phyloP scores from a whole-genome alignment of 2,329 filamentous ascomycete genomes.

The Westerdykella ornata region DNA sequence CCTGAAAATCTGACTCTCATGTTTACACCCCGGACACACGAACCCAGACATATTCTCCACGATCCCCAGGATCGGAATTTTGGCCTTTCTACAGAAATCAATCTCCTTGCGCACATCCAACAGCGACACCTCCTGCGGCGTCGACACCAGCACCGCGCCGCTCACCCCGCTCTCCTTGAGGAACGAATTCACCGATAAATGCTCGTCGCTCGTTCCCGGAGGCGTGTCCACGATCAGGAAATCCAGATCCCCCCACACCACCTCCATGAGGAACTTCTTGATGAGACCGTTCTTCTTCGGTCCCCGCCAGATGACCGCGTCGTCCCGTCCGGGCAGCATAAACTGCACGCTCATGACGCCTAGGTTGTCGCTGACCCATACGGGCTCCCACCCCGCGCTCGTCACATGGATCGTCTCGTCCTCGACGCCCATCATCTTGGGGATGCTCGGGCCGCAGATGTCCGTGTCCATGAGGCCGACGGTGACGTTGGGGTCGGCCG shows the following conservation, averaged over 20 bases:
- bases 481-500: conserved; percentile 66
- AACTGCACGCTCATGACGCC: conserved; percentile 98
- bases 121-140: conserved; percentile 86
- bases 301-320: conserved; percentile 94
- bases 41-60: conserved; percentile 99
- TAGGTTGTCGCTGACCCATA: conserved; percentile 91
- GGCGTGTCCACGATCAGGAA: conserved; percentile 92
- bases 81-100: conserved; percentile 93
- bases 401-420: conserved; percentile 88
- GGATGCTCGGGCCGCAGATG: conserved; percentile 91
- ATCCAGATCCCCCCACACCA: conserved; percentile 94
- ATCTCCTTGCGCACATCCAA: conserved; percentile 96
- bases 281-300: conserved; percentile 98
- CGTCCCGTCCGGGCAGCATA: conserved; percentile 88
- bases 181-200: conserved; percentile 86
- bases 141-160: conserved; percentile 87
- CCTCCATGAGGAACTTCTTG: conserved; percentile 96
- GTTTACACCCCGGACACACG: conserved; percentile 85
- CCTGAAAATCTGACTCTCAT: conserved; percentile 75
- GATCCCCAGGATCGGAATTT: conserved; percentile 77
- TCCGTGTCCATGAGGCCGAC: conserved; percentile 98
- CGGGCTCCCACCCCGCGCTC: conserved; percentile 83
- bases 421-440: conserved; percentile 98
- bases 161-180: conserved; percentile 88
- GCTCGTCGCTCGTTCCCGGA: conserved; percentile 90